Base-by-base conservation (phyloP, 1,139 yeast species). In the Taiozyma onychis region DNA sequence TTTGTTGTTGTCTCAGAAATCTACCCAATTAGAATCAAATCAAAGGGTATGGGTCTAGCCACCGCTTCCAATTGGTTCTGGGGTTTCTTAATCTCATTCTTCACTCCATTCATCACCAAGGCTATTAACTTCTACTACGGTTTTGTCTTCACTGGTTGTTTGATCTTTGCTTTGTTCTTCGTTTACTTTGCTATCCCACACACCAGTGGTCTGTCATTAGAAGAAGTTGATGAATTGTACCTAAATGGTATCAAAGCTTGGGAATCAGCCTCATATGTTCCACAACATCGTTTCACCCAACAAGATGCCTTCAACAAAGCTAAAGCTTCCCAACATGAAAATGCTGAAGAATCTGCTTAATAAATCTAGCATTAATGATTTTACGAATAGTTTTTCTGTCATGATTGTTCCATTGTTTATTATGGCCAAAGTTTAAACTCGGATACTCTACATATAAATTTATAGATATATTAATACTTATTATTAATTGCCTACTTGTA, bases 11-110 rank as follows among this genome's bases (percentile, higher is more conserved):
- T 81, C 49, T 80, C 91, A 41, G 95, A 87, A 71, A 75, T 84
- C 52, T 86, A 81, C 73, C 93, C 95, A 66, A 77, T 85, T 61
- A 80, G 91, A 71, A 81, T 86, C 64, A 81, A 88, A 71, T 77
- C 89, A 46, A 85, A 85, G 73, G 88, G 85, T 57, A 84, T 86
- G 83, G 81, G 88, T 55, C 69, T 86, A 55, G 86, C 91, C 48
- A 75, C 81, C 43, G 85, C 85, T 52, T 77, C 85, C 50, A 85
- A 85, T 73, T 87, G 93, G 93, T 53, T 83, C 48, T 82, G 84
- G 82, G 88, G 88, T 65, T 86, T 85, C 79, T 75, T 83, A 61
- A 83, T 85, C 65, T 78, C 87, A n/a, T 83, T 84, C 76, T 83
- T 82, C 73, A 84, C 90, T 52, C 88, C 90, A 55, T 82, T 82